Evolutionary conservation across 768 basidiomycete species (phyloP), one percentile per base, ranked within the genome.

Genomic region (Mycena rebaudengoi): DNA sequence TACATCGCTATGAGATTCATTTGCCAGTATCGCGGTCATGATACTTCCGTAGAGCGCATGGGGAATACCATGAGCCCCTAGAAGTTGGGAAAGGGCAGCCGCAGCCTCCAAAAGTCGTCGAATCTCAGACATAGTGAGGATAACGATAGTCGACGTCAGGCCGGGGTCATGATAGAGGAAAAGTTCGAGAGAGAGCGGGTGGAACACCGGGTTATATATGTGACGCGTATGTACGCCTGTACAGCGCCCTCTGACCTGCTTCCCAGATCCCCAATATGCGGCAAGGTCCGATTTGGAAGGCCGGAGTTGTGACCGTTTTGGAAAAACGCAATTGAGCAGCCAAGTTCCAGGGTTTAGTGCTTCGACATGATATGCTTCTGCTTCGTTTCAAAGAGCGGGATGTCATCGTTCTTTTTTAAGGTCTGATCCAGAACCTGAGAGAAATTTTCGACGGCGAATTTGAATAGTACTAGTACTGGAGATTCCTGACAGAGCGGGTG

Each of bases 11-110:
- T 88, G 85, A 41, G 88, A 80, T 69, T 78, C 83, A 68, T 88
- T 88, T 37, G 91, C 84, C 48, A 95, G 83, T 33, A 89, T 78
- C 25, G 93, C 90, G 30, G 88, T 86, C 67, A 93, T 78, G 60
- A 93, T 76, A 70, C 84, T 90, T 13, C 93, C 93, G 69, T 95
- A 84, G 76, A 95, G 94, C 29, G 92, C 94, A 71, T 95, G 93
- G 11, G 90, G 87, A 54, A 94, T 86, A 60, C 79, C 80, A 35
- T 81, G 78, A 33, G 82, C 76, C 65, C 71, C 78, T 52, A 95
- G 86, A 59, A 89, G 77, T 59, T 79, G 78, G 29, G 92, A 94
- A 75, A 95, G 90, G 61, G 90, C 87, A 48, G 80, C 77, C 37
- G 94, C 92, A 33, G 93, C 92, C 75, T 92, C 88, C 72, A 94